phyloP scores from a whole-genome alignment of 2,329 filamentous ascomycete genomes.

The Fusarium compactum region DNA sequence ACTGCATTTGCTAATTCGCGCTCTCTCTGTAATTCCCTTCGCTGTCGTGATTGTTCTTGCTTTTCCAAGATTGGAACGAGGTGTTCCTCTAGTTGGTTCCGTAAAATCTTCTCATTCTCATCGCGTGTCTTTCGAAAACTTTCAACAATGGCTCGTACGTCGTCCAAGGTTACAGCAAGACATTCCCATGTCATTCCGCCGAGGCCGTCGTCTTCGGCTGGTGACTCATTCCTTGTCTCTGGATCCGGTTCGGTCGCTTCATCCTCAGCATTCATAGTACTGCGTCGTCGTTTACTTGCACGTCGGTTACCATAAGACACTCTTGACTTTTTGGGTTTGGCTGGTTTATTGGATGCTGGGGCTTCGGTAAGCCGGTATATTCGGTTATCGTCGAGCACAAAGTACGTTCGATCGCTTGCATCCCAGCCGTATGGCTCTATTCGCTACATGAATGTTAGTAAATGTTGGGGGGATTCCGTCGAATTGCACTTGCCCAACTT shows the following conservation, averaged over 20 bases:
- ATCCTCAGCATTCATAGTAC: constrained; percentile 53
- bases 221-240: constrained; percentile 49
- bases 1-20: constrained; percentile 84
- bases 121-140: constrained; percentile 82
- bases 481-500: constrained; percentile 76
- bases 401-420: constrained; percentile 85
- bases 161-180: constrained; percentile 81
- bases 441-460: constrained; percentile 59
- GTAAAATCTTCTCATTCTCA: constrained; percentile 84
- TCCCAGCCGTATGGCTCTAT: constrained; percentile 93
- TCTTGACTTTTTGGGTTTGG: constrained; percentile 74
- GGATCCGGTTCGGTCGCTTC: constrained; percentile 54
- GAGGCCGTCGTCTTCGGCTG: constrained; percentile 70
- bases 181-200: constrained; percentile 91
- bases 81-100: constrained; percentile 78
- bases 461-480: background rate
- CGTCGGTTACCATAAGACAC: constrained; percentile 64
- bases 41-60: constrained; percentile 78
- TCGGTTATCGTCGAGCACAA: constrained; percentile 92
- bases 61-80: constrained; percentile 88
- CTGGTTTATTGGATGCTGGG: constrained; percentile 71
- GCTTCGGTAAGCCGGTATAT: constrained; percentile 90
- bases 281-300: constrained; percentile 78
- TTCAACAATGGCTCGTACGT: constrained; percentile 79
- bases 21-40: constrained; percentile 75